These are phyloP conservation scores for Leersia perrieri DNA, from an alignment of 176 grass and related monocot species.

Conservation along the genomic window DNA sequence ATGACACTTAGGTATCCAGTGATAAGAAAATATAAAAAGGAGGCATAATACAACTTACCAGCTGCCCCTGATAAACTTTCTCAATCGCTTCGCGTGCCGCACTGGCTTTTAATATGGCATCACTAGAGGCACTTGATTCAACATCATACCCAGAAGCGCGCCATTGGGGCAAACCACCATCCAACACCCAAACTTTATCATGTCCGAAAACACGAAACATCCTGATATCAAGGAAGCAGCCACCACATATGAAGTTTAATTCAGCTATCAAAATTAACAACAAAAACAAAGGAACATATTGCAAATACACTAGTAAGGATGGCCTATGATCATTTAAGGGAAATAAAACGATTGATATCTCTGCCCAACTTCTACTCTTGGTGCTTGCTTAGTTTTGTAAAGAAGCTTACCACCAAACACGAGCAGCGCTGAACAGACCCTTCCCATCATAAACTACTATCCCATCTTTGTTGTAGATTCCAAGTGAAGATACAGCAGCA, in stretches of 20 bases:
- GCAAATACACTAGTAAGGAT: background rate
- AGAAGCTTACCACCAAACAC: slow-evolving; percentile 87
- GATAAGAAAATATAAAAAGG: slow-evolving; percentile 20
- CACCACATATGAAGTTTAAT: background rate
- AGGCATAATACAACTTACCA: slow-evolving; percentile 42
- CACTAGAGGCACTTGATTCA: slow-evolving; percentile 88
- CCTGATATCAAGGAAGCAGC: slow-evolving; percentile 46
- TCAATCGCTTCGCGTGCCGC: slow-evolving; percentile 93
- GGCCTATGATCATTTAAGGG: background rate
- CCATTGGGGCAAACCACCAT: slow-evolving; percentile 93
- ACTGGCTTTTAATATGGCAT: slow-evolving; percentile 84
- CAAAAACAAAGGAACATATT: slow-evolving; percentile 13
- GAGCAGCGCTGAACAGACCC: slow-evolving; percentile 95
- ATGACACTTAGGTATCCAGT: background rate
- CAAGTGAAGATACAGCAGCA: slow-evolving; percentile 91
- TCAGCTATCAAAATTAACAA: background rate
- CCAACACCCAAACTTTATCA: slow-evolving; percentile 87
- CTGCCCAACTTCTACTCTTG: background rate
- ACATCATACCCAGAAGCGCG: slow-evolving; percentile 89
- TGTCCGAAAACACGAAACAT: slow-evolving; percentile 98
- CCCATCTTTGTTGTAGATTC: slow-evolving; percentile 87
- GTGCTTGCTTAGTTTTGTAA: slow-evolving; percentile 1
- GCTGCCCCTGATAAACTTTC: slow-evolving; percentile 78
- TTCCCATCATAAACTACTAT: slow-evolving; percentile 98
- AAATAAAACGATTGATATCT: slow-evolving; percentile 1